phyloP scores from a whole-genome alignment of 805 yeast genomes.

The Zygosaccharomyces kombuchaensis region DNA sequence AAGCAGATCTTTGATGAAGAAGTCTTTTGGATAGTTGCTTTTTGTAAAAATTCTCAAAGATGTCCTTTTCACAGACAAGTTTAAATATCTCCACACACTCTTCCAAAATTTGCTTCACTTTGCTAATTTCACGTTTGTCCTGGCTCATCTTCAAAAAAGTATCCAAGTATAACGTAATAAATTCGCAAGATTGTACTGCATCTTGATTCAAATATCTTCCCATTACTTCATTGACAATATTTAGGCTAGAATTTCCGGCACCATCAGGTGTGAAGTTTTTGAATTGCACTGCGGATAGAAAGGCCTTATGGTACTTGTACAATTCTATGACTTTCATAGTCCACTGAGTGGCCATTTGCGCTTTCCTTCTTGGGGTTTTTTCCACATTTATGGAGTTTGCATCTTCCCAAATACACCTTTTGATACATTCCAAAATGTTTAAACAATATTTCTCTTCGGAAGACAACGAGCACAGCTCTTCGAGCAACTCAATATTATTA shows the following conservation, averaged over 20 bases:
- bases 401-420: slow-evolving; percentile 17
- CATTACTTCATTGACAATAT: slow-evolving; percentile 57
- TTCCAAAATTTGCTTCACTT: slow-evolving; percentile 40
- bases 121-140: slow-evolving; percentile 39
- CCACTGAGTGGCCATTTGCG: slow-evolving; percentile 62
- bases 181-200: slow-evolving; percentile 45
- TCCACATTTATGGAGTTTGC: slow-evolving; percentile 15
- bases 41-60: slow-evolving; percentile 79
- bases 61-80: slow-evolving; percentile 74
- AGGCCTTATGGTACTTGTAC: slow-evolving; percentile 46
- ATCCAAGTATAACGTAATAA: slow-evolving; percentile 54
- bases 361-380: slow-evolving; percentile 33
- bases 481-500: slow-evolving; percentile 12
- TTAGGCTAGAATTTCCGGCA: slow-evolving; percentile 36
- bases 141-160: slow-evolving; percentile 47
- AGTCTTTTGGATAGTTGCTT: slow-evolving; percentile 82
- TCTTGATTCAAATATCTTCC: slow-evolving; percentile 55
- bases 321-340: slow-evolving; percentile 51
- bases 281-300: slow-evolving; percentile 47
- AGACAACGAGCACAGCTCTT: slow-evolving; percentile 19
- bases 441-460: slow-evolving; percentile 13
- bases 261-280: slow-evolving; percentile 37
- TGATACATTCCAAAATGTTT: slow-evolving; percentile 15
- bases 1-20: slow-evolving; percentile 43
- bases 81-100: slow-evolving; percentile 60